phyloP scores from a whole-genome alignment of 2,329 filamentous ascomycete genomes.

The Colletotrichum aenigma region DNA sequence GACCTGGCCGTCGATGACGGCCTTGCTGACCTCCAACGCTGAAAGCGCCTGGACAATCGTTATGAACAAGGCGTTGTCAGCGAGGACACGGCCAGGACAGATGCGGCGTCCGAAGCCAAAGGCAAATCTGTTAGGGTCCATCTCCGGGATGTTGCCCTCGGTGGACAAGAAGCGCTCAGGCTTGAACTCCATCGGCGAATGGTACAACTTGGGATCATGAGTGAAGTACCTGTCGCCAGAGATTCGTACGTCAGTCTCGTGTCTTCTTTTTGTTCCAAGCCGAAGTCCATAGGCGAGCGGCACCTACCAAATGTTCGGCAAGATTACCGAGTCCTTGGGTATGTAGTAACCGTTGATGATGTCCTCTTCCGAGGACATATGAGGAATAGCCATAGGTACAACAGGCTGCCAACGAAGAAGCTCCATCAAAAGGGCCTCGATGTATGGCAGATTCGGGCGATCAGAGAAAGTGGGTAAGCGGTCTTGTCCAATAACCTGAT shows the following conservation, averaged over 20 bases:
- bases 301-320: constrained; percentile 20
- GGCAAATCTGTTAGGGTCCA: background rate
- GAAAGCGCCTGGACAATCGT: background rate
- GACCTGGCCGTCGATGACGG: background rate
- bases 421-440: constrained; percentile 59
- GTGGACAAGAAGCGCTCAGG: background rate
- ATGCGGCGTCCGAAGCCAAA: background rate
- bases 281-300: no score
- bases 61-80: background rate
- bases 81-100: background rate
- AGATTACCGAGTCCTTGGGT: background rate
- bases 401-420: constrained; percentile 60
- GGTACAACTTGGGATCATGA: background rate
- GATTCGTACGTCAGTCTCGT: no score
- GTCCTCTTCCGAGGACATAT: constrained; percentile 32
- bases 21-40: background rate
- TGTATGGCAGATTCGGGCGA: constrained; percentile 51
- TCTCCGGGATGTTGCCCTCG: background rate
- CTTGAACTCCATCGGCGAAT: background rate
- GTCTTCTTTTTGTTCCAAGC: no score
- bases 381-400: constrained; percentile 45
- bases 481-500: constrained; percentile 51
- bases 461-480: constrained; percentile 55
- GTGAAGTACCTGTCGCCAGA: background rate
- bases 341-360: background rate